Percentiles rank a stretch among this genome's conserved stretches.
These are phyloP conservation scores for Boletus sp. DNA, from an alignment of 768 basidiomycete genomes.

Conservation along the genomic window DNA sequence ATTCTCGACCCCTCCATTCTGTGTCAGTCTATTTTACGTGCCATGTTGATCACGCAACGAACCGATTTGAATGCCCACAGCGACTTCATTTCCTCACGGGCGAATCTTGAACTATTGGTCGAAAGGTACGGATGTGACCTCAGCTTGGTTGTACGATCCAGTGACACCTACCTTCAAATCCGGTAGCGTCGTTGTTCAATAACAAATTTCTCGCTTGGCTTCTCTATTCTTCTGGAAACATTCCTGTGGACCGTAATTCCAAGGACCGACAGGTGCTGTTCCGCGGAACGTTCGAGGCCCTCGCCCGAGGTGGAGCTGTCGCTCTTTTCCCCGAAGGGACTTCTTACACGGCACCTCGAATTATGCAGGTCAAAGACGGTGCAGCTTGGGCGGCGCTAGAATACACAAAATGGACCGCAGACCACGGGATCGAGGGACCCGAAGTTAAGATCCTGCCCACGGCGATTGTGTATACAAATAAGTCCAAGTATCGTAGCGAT, in stretches of 20 bases:
- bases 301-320: slow-evolving; percentile 77
- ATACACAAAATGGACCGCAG: slow-evolving; percentile 76
- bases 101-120: slow-evolving; percentile 92
- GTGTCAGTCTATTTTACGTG: slow-evolving; percentile 49
- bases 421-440: slow-evolving; percentile 46
- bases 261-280: slow-evolving; percentile 90
- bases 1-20: slow-evolving; percentile 84
- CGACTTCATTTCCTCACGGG: slow-evolving; percentile 77
- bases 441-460: slow-evolving; percentile 71
- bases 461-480: slow-evolving; percentile 93
- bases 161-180: slow-evolving; percentile 16
- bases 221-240: slow-evolving; percentile 89
- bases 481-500: slow-evolving; percentile 89
- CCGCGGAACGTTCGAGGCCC: slow-evolving; percentile 83
- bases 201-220: slow-evolving; percentile 75
- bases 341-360: slow-evolving; percentile 89
- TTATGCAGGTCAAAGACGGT: slow-evolving; percentile 93
- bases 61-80: slow-evolving; percentile 40
- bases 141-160: slow-evolving; percentile 11
- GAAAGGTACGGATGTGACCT: slow-evolving; percentile 57
- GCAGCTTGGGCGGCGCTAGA: slow-evolving; percentile 95
- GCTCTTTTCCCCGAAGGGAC: slow-evolving; percentile 95
- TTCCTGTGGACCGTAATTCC: slow-evolving; percentile 93
- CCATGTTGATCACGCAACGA: slow-evolving; percentile 15
- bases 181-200: slow-evolving; percentile 69